Percentiles rank a stretch among this genome's conserved stretches.
Conservation (phyloP, 768 basidiomycete genomes). For the Boletus rubescentipes region DNA sequence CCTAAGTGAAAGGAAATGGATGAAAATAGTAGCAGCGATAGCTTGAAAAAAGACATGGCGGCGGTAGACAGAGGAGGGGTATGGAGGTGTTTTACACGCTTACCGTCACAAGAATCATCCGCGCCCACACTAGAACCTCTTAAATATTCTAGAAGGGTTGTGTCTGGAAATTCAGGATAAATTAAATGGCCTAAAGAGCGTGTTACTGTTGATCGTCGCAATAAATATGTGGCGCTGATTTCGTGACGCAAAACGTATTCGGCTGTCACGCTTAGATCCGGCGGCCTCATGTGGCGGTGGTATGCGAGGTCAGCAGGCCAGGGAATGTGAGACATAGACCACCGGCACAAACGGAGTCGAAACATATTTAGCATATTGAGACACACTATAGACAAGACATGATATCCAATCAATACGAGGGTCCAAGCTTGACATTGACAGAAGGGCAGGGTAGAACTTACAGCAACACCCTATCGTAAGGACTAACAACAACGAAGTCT, state of each 20-base stretch:
- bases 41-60: constrained; percentile 10
- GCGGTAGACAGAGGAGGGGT: background rate
- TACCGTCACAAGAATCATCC: background rate
- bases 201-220: background rate
- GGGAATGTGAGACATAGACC: background rate
- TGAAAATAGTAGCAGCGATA: constrained; percentile 8
- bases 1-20: constrained; percentile 4
- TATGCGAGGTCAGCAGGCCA: background rate
- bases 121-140: no score
- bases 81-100: background rate
- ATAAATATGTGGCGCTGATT: background rate
- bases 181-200: background rate
- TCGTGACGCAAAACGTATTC: background rate
- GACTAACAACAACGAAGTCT: no score
- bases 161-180: background rate
- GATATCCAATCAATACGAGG: no score
- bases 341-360: no score
- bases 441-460: no score
- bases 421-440: no score
- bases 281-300: constrained; percentile 1
- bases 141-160: background rate
- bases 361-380: background rate
- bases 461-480: no score
- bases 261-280: background rate
- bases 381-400: background rate